Evolutionary conservation across 192 early-diverging fungal genomes (phyloP).

Genomic region (Thamnidium elegans): DNA sequence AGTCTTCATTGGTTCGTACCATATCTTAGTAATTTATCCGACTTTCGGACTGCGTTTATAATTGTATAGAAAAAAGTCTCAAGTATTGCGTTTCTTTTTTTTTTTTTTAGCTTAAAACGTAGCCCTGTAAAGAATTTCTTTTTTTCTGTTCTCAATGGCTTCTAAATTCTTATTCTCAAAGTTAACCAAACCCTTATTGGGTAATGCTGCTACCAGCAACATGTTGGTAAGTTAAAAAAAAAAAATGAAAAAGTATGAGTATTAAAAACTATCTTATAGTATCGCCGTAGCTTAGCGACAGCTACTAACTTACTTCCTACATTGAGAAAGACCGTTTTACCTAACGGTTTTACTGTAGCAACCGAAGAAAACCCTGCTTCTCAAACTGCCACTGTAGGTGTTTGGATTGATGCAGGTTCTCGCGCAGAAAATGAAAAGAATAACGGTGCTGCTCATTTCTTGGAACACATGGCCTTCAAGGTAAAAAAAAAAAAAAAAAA

Average conservation of each 20-base stretch:
- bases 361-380: slow-evolving; percentile 77
- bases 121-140: no score
- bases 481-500: slow-evolving; percentile 42
- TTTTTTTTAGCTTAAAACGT: no score
- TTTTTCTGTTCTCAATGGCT: neutral
- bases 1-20: no score
- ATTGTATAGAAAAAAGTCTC: no score
- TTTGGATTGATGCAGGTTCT: slow-evolving; percentile 88
- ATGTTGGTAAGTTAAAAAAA: neutral
- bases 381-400: slow-evolving; percentile 86
- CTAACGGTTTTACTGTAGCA: slow-evolving; percentile 82
- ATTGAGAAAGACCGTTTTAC: slow-evolving; percentile 66
- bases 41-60: no score
- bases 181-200: slow-evolving; percentile 7
- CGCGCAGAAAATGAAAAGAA: slow-evolving; percentile 70
- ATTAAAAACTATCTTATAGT: slow-evolving; percentile 23
- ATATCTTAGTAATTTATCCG: no score
- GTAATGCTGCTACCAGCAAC: slow-evolving; percentile 2
- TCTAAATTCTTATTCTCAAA: slow-evolving; percentile 10
- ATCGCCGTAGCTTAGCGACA: slow-evolving; percentile 52
- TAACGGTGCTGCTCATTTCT: slow-evolving; percentile 95
- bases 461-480: slow-evolving; percentile 99
- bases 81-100: no score
- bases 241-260: neutral
- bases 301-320: slow-evolving; percentile 38